Percentiles rank a stretch among this genome's conserved stretches.
phyloP scores from a whole-genome alignment of 148 eudicot genomes.

The Vaccinium macrocarpon region DNA sequence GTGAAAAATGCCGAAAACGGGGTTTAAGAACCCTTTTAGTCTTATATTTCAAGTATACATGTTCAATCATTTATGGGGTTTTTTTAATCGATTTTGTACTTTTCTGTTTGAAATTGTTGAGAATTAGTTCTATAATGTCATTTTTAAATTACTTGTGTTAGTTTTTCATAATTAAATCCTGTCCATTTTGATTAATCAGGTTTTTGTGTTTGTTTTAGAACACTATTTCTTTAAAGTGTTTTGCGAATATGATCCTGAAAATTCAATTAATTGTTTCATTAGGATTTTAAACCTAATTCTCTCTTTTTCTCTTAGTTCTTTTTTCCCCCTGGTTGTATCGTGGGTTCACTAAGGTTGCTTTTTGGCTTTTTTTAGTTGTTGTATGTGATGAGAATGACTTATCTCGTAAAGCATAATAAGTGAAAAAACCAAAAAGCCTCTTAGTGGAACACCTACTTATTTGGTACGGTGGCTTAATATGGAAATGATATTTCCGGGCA shows the following conservation, averaged over 20 bases:
- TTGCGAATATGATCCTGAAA: not conserved
- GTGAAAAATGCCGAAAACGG: constrained; percentile 74
- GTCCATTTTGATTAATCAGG: not conserved
- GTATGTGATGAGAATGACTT: no score
- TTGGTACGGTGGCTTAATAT: no score
- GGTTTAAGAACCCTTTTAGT: constrained; percentile 81
- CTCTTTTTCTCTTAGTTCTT: no score
- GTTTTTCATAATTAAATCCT: not conserved
- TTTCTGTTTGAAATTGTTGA: not conserved
- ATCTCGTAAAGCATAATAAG: no score
- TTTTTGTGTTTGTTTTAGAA: no score
- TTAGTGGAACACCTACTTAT: no score
- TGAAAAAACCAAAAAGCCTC: no score
- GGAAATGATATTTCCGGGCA: no score
- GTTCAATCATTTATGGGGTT: not conserved
- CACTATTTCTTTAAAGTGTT: not conserved
- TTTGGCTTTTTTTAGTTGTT: no score
- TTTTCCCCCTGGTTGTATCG: no score
- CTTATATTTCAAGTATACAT: constrained; percentile 70
- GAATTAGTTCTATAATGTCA: not conserved
- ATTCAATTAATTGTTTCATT: not conserved
- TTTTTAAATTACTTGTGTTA: not conserved
- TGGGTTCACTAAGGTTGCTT: no score
- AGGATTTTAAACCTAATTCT: no score
- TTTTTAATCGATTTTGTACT: not conserved